Evolutionary conservation across 495 filamentous ascomycete species (phyloP).

Genomic region (Chaetomidium leptoderma): DNA sequence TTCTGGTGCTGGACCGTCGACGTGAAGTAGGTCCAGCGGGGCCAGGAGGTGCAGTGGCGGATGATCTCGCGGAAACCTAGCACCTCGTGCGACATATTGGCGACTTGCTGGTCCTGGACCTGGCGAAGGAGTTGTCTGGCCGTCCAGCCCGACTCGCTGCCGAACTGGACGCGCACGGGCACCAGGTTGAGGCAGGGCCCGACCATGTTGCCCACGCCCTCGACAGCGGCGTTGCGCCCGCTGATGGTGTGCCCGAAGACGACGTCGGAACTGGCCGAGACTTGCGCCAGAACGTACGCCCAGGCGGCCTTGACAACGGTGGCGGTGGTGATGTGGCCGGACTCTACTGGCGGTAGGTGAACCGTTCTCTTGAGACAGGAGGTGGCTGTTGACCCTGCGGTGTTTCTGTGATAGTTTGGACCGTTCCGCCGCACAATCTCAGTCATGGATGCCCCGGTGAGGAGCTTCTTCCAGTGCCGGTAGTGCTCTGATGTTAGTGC

Average conservation of each 20-base stretch:
- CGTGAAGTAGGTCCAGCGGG: slow-evolving; percentile 31
- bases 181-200: slow-evolving; percentile 55
- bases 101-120: slow-evolving; percentile 56
- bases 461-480: slow-evolving; percentile 53
- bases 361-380: slow-evolving; percentile 18
- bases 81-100: slow-evolving; percentile 39
- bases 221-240: slow-evolving; percentile 53
- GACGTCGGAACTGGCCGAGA: slow-evolving; percentile 44
- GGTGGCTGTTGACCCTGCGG: not conserved
- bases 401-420: slow-evolving; percentile 9
- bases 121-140: slow-evolving; percentile 46
- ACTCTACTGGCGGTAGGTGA: slow-evolving; percentile 17
- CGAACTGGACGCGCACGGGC: slow-evolving; percentile 53
- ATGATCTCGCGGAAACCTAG: slow-evolving; percentile 59
- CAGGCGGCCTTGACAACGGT: slow-evolving; percentile 54
- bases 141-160: slow-evolving; percentile 10
- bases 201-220: slow-evolving; percentile 48
- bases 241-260: slow-evolving; percentile 53
- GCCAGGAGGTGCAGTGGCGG: slow-evolving; percentile 56
- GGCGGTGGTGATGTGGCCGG: slow-evolving; percentile 46
- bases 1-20: slow-evolving; percentile 32
- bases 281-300: slow-evolving; percentile 51
- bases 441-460: slow-evolving; percentile 48
- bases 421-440: slow-evolving; percentile 21
- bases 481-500: slow-evolving; percentile 31